Evolutionary conservation across 345 rosid species (phyloP).

Genomic region (Salix exigua): DNA sequence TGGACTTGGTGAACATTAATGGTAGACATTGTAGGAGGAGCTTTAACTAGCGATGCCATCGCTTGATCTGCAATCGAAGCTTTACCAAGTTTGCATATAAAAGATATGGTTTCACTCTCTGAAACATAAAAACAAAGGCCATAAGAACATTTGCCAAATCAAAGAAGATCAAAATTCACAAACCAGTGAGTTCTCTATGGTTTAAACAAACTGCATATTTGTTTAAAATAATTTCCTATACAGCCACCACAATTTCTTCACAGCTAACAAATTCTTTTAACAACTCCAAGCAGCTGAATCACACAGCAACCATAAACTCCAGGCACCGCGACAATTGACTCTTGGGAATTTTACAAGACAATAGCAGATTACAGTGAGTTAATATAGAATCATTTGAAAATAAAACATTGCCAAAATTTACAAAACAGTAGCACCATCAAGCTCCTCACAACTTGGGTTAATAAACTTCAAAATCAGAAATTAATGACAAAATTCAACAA

Average conservation of each 20-base stretch:
- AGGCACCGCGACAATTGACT: neutral
- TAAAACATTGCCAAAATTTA: neutral
- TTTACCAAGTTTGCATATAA: constrained; percentile 7
- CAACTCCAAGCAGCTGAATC: neutral
- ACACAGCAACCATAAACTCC: neutral
- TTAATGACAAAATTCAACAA: neutral
- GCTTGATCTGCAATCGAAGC: constrained; percentile 33
- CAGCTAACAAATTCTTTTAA: neutral
- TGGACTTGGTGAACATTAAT: constrained; percentile 18
- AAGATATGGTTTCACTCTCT: constrained; percentile 4
- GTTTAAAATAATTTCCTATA: neutral
- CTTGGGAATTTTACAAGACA: neutral
- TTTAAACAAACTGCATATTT: neutral
- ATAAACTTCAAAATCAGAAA: neutral
- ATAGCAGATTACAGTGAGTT: no score
- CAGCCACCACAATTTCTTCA: neutral
- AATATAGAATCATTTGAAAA: neutral
- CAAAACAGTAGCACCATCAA: neutral
- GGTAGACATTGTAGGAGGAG: constrained; percentile 31
- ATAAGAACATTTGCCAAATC: neutral
- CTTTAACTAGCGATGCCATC: constrained; percentile 46
- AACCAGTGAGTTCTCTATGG: neutral
- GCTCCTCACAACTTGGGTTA: neutral
- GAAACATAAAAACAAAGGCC: constrained; percentile 1
- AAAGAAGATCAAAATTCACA: neutral